These are phyloP conservation scores for Avicennia marina DNA, from an alignment of 257 asterid species.

Conservation along the genomic window DNA sequence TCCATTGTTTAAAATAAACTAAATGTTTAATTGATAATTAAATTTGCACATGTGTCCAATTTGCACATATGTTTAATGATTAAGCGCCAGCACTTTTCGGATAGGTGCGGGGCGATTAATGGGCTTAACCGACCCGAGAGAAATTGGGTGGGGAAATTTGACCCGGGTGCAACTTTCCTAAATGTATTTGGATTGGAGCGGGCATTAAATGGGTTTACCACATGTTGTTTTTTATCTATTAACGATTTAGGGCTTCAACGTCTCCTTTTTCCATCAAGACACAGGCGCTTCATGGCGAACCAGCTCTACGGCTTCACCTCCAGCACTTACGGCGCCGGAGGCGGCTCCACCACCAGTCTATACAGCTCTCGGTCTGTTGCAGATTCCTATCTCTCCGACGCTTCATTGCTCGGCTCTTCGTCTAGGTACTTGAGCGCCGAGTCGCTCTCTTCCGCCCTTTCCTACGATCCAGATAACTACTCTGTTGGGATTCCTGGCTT, in stretches of 20 bases:
- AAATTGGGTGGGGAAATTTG: neutral
- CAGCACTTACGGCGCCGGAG: constrained; percentile 36
- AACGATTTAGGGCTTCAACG: constrained; percentile 32
- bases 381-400: constrained; percentile 40
- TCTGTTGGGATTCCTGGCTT: constrained; percentile 45
- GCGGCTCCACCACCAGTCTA: constrained; percentile 28
- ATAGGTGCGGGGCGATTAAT: no score
- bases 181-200: neutral
- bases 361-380: constrained; percentile 43
- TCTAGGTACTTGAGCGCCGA: constrained; percentile 53
- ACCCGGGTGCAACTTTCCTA: neutral
- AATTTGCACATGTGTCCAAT: no score
- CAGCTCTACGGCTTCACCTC: constrained; percentile 51
- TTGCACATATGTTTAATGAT: no score
- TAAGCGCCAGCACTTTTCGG: no score
- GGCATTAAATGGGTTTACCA: no score
- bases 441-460: constrained; percentile 36
- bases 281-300: constrained; percentile 44
- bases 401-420: constrained; percentile 44
- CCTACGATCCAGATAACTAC: constrained; percentile 42
- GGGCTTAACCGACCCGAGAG: no score
- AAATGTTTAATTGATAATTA: no score
- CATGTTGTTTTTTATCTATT: no score
- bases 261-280: neutral
- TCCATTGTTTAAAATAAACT: no score